A percentile compares a stretch with the other conserved stretches of the same genome.
These are phyloP conservation scores for Aspergillus novofumigatus DNA, from an alignment of 2,329 filamentous ascomycete species.

Conservation along the genomic window DNA sequence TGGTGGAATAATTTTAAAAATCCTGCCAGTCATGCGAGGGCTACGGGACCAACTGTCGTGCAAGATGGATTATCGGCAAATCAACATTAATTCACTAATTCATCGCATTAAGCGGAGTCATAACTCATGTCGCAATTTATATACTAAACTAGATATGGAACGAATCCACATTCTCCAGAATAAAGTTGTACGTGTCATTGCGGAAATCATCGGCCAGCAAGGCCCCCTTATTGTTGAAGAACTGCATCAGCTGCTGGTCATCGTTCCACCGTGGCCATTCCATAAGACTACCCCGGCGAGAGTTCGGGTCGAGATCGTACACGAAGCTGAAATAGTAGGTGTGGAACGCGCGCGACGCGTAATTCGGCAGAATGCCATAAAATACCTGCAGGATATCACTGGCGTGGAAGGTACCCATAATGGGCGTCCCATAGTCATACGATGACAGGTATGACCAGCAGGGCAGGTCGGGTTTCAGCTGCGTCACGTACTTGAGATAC, in stretches of 20 bases:
- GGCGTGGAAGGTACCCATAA: conserved; percentile 73
- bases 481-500: conserved; percentile 51
- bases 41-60: no score
- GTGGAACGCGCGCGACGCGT: conserved; percentile 57
- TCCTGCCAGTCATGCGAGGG: no score
- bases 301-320: conserved; percentile 67
- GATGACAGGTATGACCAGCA: conserved; percentile 72
- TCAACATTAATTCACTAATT: neutral
- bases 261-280: conserved; percentile 55
- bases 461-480: conserved; percentile 55
- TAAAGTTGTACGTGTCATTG: conserved; percentile 39
- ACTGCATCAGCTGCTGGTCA: conserved; percentile 49
- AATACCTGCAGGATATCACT: conserved; percentile 68
- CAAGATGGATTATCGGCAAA: neutral
- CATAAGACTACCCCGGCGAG: conserved; percentile 39
- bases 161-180: conserved; percentile 25
- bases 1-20: no score
- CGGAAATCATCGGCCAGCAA: conserved; percentile 50
- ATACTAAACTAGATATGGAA: conserved; percentile 21
- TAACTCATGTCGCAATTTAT: neutral
- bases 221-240: conserved; percentile 36
- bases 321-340: conserved; percentile 72
- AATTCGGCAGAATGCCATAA: conserved; percentile 59
- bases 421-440: conserved; percentile 66
- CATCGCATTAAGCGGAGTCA: neutral